These are phyloP conservation scores for Fusarium papillatum DNA, from an alignment of 2,329 filamentous ascomycete species.

Conservation along the genomic window DNA sequence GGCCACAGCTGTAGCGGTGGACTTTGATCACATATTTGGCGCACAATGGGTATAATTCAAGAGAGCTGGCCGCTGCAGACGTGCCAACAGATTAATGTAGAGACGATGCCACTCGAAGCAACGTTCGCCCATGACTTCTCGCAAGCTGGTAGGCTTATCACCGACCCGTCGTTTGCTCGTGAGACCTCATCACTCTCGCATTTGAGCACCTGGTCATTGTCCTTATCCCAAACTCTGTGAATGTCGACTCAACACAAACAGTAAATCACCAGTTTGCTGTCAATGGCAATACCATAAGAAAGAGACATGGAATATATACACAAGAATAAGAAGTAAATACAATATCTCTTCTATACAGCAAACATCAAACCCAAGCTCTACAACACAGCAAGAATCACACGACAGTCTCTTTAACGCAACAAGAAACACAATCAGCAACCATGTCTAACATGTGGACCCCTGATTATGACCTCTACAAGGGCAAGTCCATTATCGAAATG, in stretches of 20 bases:
- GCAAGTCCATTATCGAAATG: neutral
- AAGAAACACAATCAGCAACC: neutral
- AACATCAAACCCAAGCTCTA: neutral
- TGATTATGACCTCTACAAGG: neutral
- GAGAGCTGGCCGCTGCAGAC: neutral
- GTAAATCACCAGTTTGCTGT: neutral
- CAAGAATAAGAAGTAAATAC: neutral
- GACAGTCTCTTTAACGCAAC: neutral
- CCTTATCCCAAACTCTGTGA: neutral
- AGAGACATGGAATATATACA: neutral
- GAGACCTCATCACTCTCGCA: neutral
- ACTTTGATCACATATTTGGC: too few species aligned
- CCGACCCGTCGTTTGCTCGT: neutral
- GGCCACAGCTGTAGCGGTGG: accelerated
- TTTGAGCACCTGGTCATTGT: neutral
- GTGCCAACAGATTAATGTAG: neutral
- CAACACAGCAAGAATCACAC: neutral
- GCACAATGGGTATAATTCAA: too few species aligned
- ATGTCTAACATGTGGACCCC: neutral
- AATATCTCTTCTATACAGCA: neutral
- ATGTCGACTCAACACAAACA: neutral
- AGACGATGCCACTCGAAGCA: neutral
- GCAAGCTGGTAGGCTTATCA: neutral
- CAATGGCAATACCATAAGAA: neutral
- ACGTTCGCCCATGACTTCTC: neutral